phyloP scores from a whole-genome alignment of 441 rosid species.

The Arabidopsis lyrata region DNA sequence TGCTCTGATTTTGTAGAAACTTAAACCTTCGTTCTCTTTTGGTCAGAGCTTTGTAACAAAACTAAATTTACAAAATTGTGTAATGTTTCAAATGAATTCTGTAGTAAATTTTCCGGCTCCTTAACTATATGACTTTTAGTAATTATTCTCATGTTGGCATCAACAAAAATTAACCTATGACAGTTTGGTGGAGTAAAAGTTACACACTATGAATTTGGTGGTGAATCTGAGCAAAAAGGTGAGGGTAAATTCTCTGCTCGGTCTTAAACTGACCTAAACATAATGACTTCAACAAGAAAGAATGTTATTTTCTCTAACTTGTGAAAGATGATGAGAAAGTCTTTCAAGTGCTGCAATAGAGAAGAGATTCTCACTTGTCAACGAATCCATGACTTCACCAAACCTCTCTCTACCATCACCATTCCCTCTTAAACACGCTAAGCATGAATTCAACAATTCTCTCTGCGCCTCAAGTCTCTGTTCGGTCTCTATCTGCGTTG shows the following conservation, averaged over 20 bases:
- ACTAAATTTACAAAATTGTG: constrained; percentile 2
- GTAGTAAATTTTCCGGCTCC: neutral
- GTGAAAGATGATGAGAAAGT: neutral
- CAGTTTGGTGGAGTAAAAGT: neutral
- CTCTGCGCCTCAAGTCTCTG: constrained; percentile 2
- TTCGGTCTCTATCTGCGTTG: neutral
- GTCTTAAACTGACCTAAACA: neutral
- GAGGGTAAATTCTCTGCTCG: neutral
- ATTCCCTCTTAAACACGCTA: neutral
- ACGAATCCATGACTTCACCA: neutral
- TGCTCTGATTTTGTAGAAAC: neutral
- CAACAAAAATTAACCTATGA: neutral
- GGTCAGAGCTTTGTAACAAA: constrained; percentile 17
- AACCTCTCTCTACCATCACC: neutral
- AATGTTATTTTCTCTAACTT: neutral
- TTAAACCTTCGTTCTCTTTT: neutral
- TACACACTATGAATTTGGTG: neutral
- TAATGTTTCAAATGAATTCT: neutral
- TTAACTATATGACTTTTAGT: neutral
- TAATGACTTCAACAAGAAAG: neutral
- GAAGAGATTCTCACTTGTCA: neutral
- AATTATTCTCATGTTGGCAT: neutral
- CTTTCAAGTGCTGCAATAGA: neutral
- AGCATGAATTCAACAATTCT: constrained; percentile 2
- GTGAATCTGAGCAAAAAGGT: neutral